phyloP scores from a whole-genome alignment of 2,329 filamentous ascomycete species.

The Pyrenochaeta sp. region DNA sequence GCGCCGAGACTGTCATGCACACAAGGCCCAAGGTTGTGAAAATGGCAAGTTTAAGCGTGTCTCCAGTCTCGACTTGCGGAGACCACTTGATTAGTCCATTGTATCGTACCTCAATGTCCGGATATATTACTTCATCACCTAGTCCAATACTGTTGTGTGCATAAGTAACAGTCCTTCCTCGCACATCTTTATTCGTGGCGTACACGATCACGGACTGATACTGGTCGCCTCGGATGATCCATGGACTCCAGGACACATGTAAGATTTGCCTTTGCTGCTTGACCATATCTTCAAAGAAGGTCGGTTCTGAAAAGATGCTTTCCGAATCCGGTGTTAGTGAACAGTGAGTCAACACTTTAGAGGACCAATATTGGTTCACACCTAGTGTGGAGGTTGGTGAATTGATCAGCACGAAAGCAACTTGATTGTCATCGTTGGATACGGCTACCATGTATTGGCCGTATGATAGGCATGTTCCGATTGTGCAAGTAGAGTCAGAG shows the following conservation, averaged over 20 bases:
- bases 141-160: conserved; percentile 21
- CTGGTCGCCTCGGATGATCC: conserved; percentile 28
- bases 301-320: conserved; percentile 18
- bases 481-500: conserved; percentile 9
- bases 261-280: conserved; percentile 44
- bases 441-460: conserved; percentile 47
- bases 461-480: conserved; percentile 39
- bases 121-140: conserved; percentile 33
- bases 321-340: conserved; percentile 22
- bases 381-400: conserved; percentile 49
- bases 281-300: conserved; percentile 40
- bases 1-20: conserved; percentile 31
- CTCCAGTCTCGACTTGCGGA: conserved; percentile 18
- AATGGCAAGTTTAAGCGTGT: conserved; percentile 36
- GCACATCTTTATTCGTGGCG: conserved; percentile 44
- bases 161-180: conserved; percentile 31
- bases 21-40: conserved; percentile 42
- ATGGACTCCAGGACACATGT: conserved; percentile 53
- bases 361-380: conserved; percentile 34
- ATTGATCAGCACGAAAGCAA: conserved; percentile 47
- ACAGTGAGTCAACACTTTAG: conserved; percentile 37
- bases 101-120: conserved; percentile 28
- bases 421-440: conserved; percentile 53
- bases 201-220: conserved; percentile 47
- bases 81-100: conserved; percentile 43